Evolutionary conservation across 2,329 filamentous ascomycete species (phyloP).

Genomic region (Monosporascus sp.): DNA sequence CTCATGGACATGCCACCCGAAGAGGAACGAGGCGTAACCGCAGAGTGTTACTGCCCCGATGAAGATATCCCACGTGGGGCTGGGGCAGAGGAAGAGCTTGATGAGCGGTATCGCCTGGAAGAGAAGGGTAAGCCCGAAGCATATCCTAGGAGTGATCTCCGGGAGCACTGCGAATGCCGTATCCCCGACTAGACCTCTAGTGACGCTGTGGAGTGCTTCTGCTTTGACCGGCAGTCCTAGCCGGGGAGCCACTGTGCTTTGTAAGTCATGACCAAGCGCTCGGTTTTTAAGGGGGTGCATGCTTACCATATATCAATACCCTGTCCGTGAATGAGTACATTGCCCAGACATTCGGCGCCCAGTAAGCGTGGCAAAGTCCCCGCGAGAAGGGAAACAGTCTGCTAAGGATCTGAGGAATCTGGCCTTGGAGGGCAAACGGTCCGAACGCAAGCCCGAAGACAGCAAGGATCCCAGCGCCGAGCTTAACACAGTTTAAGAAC

Average conservation of each 20-base stretch:
- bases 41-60: constrained; percentile 86
- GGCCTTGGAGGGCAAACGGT: constrained; percentile 75
- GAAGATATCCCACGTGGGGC: constrained; percentile 83
- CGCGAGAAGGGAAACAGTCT: constrained; percentile 91
- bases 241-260: constrained; percentile 65
- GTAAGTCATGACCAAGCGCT: constrained; percentile 26
- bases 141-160: constrained; percentile 72
- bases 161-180: constrained; percentile 91
- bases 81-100: constrained; percentile 75
- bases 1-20: constrained; percentile 98
- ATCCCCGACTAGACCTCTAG: constrained; percentile 86
- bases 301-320: constrained; percentile 71
- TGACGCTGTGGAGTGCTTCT: constrained; percentile 80
- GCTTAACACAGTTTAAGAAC: constrained; percentile 75
- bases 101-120: constrained; percentile 76
- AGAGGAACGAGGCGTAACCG: constrained; percentile 93
- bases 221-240: constrained; percentile 68
- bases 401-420: constrained; percentile 77
- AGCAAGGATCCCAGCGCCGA: constrained; percentile 65
- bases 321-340: constrained; percentile 91
- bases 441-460: constrained; percentile 82
- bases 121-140: constrained; percentile 75
- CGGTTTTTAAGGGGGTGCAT: background rate
- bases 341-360: constrained; percentile 96
- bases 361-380: constrained; percentile 94